These are phyloP conservation scores for Ceratopteris richardii DNA, from an alignment of 75 land plant species.

Conservation along the genomic window DNA sequence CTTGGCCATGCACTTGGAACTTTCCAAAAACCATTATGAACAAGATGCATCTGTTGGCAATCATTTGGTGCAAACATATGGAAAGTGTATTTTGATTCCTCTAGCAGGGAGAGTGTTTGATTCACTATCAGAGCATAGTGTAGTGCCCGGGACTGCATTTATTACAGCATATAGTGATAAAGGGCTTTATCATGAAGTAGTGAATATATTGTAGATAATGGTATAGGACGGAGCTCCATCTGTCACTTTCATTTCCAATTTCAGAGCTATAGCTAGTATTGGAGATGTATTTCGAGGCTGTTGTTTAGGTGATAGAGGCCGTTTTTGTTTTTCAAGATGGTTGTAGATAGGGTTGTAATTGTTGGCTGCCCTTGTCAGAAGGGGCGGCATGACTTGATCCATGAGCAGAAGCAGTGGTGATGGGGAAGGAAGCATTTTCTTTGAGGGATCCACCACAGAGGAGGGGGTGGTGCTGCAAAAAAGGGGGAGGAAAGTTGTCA, in stretches of 20 bases:
- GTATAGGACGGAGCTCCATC: constrained; percentile 20
- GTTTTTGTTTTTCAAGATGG: too few species aligned
- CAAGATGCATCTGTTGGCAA: constrained; percentile 22
- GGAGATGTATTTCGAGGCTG: constrained; percentile 1
- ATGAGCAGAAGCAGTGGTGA: too few species aligned
- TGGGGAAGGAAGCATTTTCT: too few species aligned
- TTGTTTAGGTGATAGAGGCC: too few species aligned
- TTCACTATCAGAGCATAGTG: constrained; percentile 15
- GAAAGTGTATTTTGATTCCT: constrained; percentile 28
- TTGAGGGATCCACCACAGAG: too few species aligned
- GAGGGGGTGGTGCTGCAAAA: too few species aligned
- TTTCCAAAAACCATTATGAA: constrained; percentile 9
- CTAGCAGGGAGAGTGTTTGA: constrained; percentile 25
- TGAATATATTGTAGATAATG: constrained; percentile 38
- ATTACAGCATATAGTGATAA: constrained; percentile 33
- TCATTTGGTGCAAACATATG: constrained; percentile 36
- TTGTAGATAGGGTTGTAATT: too few species aligned
- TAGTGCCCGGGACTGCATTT: constrained; percentile 34
- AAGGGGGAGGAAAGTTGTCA: too few species aligned
- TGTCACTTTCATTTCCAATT: constrained; percentile 23
- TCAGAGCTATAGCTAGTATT: constrained; percentile 5
- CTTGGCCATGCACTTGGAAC: constrained; percentile 13
- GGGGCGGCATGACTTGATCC: too few species aligned
- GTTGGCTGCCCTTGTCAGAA: too few species aligned
- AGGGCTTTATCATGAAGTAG: constrained; percentile 12